Conservation (phyloP, 192 early-diverging fungal species). For the Entomortierella beljakovae region DNA sequence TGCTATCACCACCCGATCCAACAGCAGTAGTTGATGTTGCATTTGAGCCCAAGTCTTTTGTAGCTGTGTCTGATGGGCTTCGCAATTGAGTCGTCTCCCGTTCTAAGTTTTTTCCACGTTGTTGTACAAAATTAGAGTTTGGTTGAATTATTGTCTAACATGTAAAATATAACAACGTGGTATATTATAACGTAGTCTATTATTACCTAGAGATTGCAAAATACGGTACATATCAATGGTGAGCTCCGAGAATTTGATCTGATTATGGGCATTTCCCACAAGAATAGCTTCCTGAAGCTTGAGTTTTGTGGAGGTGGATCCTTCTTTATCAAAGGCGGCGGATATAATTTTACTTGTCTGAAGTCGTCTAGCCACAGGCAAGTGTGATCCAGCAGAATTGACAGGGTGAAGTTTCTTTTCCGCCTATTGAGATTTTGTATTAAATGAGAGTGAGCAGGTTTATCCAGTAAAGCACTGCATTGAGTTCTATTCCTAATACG, state of each 20-base stretch:
- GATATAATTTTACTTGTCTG: conserved; percentile 53
- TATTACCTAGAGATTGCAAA: conserved; percentile 87
- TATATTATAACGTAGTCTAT: no score
- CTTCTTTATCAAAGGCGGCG: conserved; percentile 70
- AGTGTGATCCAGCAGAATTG: conserved; percentile 58
- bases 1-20: background rate
- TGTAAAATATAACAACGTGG: no score
- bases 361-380: conserved; percentile 66
- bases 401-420: conserved; percentile 83
- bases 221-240: conserved; percentile 98
- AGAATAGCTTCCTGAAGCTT: conserved; percentile 95
- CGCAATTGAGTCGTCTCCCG: conserved; percentile 66
- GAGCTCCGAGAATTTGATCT: conserved; percentile 98
- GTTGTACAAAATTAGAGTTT: no score
- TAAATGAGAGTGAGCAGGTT: background rate
- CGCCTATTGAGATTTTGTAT: conserved; percentile 55
- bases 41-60: conserved; percentile 39
- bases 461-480: background rate
- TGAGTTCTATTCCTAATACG: background rate
- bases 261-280: conserved; percentile 94
- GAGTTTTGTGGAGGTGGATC: conserved; percentile 57
- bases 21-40: conserved; percentile 21
- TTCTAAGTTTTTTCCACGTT: conserved; percentile 38
- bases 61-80: conserved; percentile 1
- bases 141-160: no score